Evolutionary conservation across 805 yeast genomes (phyloP).

Genomic region (Saturnispora dispora): DNA sequence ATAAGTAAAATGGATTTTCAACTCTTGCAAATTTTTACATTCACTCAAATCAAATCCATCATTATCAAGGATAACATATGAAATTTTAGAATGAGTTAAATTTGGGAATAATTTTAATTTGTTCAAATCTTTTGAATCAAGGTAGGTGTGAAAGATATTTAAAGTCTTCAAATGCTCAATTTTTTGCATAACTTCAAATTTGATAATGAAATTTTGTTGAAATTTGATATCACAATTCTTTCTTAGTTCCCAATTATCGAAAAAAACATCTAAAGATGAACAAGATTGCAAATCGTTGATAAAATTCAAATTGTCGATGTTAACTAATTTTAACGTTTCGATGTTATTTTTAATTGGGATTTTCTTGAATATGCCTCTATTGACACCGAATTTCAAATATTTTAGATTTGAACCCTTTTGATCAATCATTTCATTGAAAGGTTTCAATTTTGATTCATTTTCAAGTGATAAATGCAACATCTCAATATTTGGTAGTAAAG

Average conservation of each 20-base stretch:
- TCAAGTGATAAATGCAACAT: slow-evolving; percentile 24
- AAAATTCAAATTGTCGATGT: slow-evolving; percentile 24
- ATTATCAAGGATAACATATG: slow-evolving; percentile 23
- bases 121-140: slow-evolving; percentile 21
- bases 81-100: slow-evolving; percentile 23
- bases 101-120: slow-evolving; percentile 23
- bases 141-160: slow-evolving; percentile 25
- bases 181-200: slow-evolving; percentile 15
- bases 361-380: slow-evolving; percentile 22
- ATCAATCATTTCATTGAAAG: slow-evolving; percentile 24
- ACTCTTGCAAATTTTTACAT: slow-evolving; percentile 22
- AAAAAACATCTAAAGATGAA: slow-evolving; percentile 23
- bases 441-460: slow-evolving; percentile 23
- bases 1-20: slow-evolving; percentile 25
- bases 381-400: slow-evolving; percentile 26
- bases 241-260: slow-evolving; percentile 26
- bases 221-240: slow-evolving; percentile 21
- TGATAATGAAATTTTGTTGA: slow-evolving; percentile 18
- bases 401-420: slow-evolving; percentile 15
- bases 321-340: slow-evolving; percentile 22
- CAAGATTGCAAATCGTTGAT: slow-evolving; percentile 18
- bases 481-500: slow-evolving; percentile 20
- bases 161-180: slow-evolving; percentile 18
- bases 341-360: slow-evolving; percentile 20
- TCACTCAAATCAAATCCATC: slow-evolving; percentile 24